Base-by-base conservation (phyloP, 441 rosid genomes). In the Pelargonium fulgidum region DNA sequence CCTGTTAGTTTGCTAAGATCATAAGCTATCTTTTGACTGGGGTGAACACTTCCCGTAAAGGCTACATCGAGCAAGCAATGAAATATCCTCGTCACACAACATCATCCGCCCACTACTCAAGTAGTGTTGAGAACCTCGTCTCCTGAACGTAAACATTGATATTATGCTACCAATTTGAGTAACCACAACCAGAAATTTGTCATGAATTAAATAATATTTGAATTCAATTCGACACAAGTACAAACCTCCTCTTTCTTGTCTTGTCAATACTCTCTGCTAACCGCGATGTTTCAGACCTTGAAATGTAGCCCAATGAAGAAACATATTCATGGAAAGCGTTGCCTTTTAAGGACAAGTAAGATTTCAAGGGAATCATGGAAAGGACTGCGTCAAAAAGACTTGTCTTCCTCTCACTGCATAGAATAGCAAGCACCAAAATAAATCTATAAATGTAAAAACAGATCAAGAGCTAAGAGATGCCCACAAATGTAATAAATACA, bases 1-100 rank as follows among this genome's bases (percentile, higher is more conserved):
- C 69, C 70, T 26, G 20, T 63, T 63, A 7, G 19, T 63, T 33
- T 63, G n/a, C 24, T 29, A 20, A 20, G n/a, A 39, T 54, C n/a
- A 29, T 47, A 52, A 68, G 33, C 45, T 14, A 50, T 68, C 64
- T 41, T 16, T 64, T 69, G 42, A 65, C 65, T 74, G 71, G 76
- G 75, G 62, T 47, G 70, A 59, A 24, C 20, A 61, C 73, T 90
- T 80, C 66, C 76, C 70, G 11, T 72, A 83, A 2, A 76, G 19
- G 71, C 76, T 80, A 72, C 73, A 77, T 70, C 77, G 83, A 45
- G 72, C 82, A 81, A 94, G 77, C 78, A 85, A 69, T 41, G 86
- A 80, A 68, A 87, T 80, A 44, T 94, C 92, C 76, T 89, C 93
- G 0, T 87, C 82, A 67, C 93, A 86, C 50, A 94, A 71, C 75